phyloP scores from a whole-genome alignment of 768 basidiomycete species.

The Plicaturopsis crispa region DNA sequence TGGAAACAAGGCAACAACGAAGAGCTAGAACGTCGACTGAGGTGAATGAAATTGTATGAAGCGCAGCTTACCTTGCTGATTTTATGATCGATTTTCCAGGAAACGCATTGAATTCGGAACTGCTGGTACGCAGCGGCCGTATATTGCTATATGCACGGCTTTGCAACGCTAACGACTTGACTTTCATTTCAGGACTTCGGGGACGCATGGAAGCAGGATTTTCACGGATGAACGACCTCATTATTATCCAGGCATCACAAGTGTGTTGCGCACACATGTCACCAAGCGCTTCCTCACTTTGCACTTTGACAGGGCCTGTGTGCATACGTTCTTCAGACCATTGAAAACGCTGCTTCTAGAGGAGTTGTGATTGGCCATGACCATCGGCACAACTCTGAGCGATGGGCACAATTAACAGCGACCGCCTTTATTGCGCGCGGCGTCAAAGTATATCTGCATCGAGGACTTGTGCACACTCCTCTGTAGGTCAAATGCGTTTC shows the following conservation, averaged over 20 bases:
- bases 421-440: constrained; percentile 56
- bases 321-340: constrained; percentile 53
- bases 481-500: constrained; percentile 38
- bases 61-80: not conserved
- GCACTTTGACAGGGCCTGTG: constrained; percentile 54
- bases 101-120: constrained; percentile 82
- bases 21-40: constrained; percentile 1
- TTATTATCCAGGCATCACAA: constrained; percentile 77
- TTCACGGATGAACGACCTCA: constrained; percentile 88
- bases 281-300: not conserved
- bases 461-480: constrained; percentile 73
- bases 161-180: not conserved
- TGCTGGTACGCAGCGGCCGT: constrained; percentile 43
- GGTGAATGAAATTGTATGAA: constrained; percentile 1
- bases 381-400: constrained; percentile 72
- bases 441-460: constrained; percentile 62
- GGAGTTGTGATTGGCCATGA: constrained; percentile 86
- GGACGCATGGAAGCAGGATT: constrained; percentile 86
- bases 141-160: not conserved
- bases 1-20: not conserved
- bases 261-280: constrained; percentile 22
- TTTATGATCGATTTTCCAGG: constrained; percentile 24
- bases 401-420: constrained; percentile 74
- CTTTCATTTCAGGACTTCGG: constrained; percentile 46
- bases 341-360: constrained; percentile 42